Evolutionary conservation across 176 grass and related monocot genomes (phyloP), one percentile per base, ranked within the genome.

Genomic region (Cenchrus purpureus): DNA sequence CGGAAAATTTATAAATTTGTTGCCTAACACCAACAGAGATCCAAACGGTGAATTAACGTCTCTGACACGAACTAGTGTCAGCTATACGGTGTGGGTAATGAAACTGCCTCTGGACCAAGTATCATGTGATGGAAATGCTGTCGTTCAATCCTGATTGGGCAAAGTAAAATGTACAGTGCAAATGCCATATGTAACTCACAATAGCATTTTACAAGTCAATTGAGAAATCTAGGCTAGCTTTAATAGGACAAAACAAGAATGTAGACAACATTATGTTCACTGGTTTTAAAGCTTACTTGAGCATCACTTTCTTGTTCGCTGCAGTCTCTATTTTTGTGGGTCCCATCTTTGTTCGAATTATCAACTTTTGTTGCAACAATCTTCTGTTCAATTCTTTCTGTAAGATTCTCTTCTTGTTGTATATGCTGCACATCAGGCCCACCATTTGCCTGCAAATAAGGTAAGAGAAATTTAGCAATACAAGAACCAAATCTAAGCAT

Each of bases 281-380:
- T 86, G 45, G 42, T 88, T 68, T 40, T 63, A 78, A 76, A 90
- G 90, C 97, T 94, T 92, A 99, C 97, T 90, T 96, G 94, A 83
- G 97, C 97, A 85, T 99, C 97, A 84, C 94, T 99, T 79, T 91
- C 89, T 86, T 97, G 94, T 61, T 97, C 97, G 55, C 94, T 97
- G 84, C 68, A 78, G 79, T 99, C 92, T 43, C 74, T 94, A 77
- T 72, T 91, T 86, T 84, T 92, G 22, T 10, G 42, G 79, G 79
- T 44, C 3, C 65, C 68, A 81, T 78, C 72, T 79, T 77, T 67
- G 53, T 40, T 80, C 63, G 76, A 46, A 65, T 70, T 65, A 49
- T 91, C 81, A 84, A 56, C 56, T 77, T 91, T 84, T 65, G 22
- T 71, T 10, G 15, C 2, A 15, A 29, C 57, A 46, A 42, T 50